Percentiles rank a stretch among this genome's conserved stretches.
Evolutionary conservation across 1,284 basidiomycete genomes (phyloP).

Genomic region (Moesziomyces sp.): DNA sequence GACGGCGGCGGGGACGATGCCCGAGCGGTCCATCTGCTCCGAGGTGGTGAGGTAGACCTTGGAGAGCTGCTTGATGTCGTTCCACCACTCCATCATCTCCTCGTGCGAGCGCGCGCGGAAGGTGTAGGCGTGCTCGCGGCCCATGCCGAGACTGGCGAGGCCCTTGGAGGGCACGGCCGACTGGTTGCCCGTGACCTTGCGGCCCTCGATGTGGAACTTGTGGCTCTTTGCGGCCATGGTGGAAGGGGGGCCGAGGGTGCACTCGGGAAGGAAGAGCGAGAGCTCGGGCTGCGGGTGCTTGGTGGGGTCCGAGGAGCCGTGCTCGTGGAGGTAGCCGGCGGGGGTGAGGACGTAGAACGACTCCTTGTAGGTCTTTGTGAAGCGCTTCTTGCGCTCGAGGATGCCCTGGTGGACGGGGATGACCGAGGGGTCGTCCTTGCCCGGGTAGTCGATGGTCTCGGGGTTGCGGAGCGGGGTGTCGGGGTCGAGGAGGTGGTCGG

Average conservation of each 20-base stretch:
- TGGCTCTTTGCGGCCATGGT: constrained; percentile 78
- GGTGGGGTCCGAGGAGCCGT: constrained; percentile 81
- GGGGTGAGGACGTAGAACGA: constrained; percentile 91
- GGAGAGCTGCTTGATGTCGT: constrained; percentile 95
- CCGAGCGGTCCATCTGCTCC: constrained; percentile 91
- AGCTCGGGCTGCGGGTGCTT: constrained; percentile 77
- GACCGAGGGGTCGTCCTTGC: constrained; percentile 91
- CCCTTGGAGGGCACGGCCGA: constrained; percentile 73
- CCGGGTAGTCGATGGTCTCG: constrained; percentile 82
- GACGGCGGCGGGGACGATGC: constrained; percentile 92
- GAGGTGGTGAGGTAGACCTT: constrained; percentile 94
- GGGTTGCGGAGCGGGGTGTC: constrained; percentile 78
- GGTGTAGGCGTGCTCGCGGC: constrained; percentile 79
- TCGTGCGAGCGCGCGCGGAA: constrained; percentile 91
- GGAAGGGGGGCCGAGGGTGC: constrained; percentile 94
- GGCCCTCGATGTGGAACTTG: constrained; percentile 97
- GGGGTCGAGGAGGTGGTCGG: constrained; percentile 95
- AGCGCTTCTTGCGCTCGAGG: constrained; percentile 96
- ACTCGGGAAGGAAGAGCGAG: constrained; percentile 91
- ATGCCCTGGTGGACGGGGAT: constrained; percentile 88
- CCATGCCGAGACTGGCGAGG: constrained; percentile 72
- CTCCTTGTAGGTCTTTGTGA: constrained; percentile 84
- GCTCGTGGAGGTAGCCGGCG: constrained; percentile 95
- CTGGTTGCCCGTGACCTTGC: constrained; percentile 79
- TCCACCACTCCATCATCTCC: constrained; percentile 99